Evolutionary conservation across 1,284 basidiomycete genomes (phyloP).

Genomic region (Irpex rosettiformis): DNA sequence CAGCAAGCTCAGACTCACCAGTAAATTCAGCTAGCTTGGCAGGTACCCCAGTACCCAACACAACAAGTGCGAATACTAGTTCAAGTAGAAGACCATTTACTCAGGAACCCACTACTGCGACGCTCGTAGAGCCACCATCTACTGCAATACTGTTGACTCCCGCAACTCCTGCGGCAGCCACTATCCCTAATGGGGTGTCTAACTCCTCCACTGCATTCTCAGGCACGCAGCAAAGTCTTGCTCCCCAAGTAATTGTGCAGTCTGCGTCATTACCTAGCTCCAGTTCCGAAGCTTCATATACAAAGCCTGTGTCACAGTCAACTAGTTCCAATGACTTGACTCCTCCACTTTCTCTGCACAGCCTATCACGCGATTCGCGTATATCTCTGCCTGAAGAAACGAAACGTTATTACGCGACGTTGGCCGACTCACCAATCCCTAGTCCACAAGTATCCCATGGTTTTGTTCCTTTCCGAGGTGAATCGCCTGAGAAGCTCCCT

Average conservation of each 20-base stretch:
- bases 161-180: not conserved
- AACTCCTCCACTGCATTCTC: not conserved
- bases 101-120: not conserved
- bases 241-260: slow-evolving; percentile 13
- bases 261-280: slow-evolving; percentile 7
- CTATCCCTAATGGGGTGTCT: not conserved
- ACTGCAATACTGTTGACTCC: not conserved
- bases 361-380: slow-evolving; percentile 50
- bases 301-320: not conserved
- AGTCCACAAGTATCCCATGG: slow-evolving; percentile 40
- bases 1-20: slow-evolving; percentile 14
- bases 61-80: not conserved
- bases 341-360: slow-evolving; percentile 22
- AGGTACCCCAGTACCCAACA: not conserved
- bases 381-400: slow-evolving; percentile 74
- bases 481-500: slow-evolving; percentile 18
- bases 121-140: slow-evolving; percentile 2
- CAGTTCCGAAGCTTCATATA: not conserved
- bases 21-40: slow-evolving; percentile 2
- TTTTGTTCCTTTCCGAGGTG: slow-evolving; percentile 6
- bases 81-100: not conserved
- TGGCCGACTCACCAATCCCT: slow-evolving; percentile 58
- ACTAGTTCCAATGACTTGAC: slow-evolving; percentile 2
- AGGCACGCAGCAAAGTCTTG: not conserved
- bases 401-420: slow-evolving; percentile 61